Percentiles rank a stretch among this genome's conserved stretches.
Evolutionary conservation across 805 yeast species (phyloP).

Genomic region (Teunomyces pallodes): DNA sequence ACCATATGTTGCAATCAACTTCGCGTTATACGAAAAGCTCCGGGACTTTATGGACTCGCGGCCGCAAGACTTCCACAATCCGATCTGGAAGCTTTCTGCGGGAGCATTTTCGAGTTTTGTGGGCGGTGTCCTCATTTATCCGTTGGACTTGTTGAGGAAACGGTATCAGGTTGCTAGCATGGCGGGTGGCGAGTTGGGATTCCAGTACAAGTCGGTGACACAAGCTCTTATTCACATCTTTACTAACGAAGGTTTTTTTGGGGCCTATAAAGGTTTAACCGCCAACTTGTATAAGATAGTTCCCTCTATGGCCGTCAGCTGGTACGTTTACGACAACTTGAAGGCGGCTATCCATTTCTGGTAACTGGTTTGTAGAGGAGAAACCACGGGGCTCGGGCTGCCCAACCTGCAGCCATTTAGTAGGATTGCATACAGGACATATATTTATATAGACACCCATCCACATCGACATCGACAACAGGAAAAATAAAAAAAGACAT

Average conservation of each 20-base stretch:
- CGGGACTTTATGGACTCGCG: conserved; percentile 51
- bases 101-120: conserved; percentile 89
- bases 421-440: too few species aligned
- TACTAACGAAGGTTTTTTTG: conserved; percentile 67
- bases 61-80: conserved; percentile 37
- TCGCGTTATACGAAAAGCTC: conserved; percentile 81
- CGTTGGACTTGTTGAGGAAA: conserved; percentile 84
- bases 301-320: conserved; percentile 94
- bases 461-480: not conserved
- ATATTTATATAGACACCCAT: not conserved
- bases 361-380: conserved; percentile 12
- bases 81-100: conserved; percentile 58
- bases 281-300: conserved; percentile 87
- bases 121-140: conserved; percentile 88
- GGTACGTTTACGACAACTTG: conserved; percentile 80
- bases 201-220: conserved; percentile 70
- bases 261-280: conserved; percentile 69
- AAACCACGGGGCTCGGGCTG: too few species aligned
- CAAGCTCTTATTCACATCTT: conserved; percentile 75
- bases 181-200: conserved; percentile 76
- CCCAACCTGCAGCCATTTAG: too few species aligned
- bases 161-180: conserved; percentile 88
- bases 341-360: conserved; percentile 42
- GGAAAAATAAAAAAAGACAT: not conserved
- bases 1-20: conserved; percentile 91